Evolutionary conservation across 805 yeast genomes (phyloP).

Genomic region (Yamadazyma nakazawae): DNA sequence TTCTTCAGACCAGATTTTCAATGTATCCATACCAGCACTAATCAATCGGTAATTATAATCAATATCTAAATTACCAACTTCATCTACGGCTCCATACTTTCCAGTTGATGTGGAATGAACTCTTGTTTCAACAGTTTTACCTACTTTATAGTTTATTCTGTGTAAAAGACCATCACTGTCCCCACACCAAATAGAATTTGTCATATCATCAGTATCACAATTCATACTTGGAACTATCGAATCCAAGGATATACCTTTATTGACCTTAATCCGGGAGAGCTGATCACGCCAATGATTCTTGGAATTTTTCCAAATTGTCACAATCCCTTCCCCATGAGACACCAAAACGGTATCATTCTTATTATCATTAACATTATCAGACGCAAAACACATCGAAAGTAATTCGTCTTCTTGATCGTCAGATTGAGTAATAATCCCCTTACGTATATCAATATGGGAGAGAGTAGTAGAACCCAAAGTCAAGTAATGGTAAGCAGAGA

Average conservation of each 20-base stretch:
- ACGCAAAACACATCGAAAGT: conserved; percentile 64
- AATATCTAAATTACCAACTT: conserved; percentile 70
- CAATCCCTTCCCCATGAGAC: conserved; percentile 88
- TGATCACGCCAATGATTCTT: conserved; percentile 74
- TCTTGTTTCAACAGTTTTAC: conserved; percentile 62
- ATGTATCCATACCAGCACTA: conserved; percentile 78
- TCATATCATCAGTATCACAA: conserved; percentile 43
- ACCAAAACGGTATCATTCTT: conserved; percentile 65
- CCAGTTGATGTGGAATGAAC: conserved; percentile 51
- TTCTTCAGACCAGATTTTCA: conserved; percentile 69
- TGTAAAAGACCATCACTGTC: conserved; percentile 72
- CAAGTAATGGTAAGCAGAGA: conserved; percentile 74
- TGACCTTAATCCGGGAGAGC: conserved; percentile 66
- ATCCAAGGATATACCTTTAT: conserved; percentile 71
- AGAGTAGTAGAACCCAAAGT: conserved; percentile 82
- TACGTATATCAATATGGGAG: conserved; percentile 73
- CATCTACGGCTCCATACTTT: conserved; percentile 52
- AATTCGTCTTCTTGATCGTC: conserved; percentile 95
- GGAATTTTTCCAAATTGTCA: conserved; percentile 80
- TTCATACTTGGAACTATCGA: conserved; percentile 58
- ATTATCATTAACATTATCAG: conserved; percentile 45
- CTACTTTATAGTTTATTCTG: conserved; percentile 61
- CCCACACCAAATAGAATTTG: conserved; percentile 69
- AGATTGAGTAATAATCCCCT: conserved; percentile 59
- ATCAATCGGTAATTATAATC: conserved; percentile 78